Conservation (phyloP, 768 basidiomycete genomes). For the Chalciporus chontae region DNA sequence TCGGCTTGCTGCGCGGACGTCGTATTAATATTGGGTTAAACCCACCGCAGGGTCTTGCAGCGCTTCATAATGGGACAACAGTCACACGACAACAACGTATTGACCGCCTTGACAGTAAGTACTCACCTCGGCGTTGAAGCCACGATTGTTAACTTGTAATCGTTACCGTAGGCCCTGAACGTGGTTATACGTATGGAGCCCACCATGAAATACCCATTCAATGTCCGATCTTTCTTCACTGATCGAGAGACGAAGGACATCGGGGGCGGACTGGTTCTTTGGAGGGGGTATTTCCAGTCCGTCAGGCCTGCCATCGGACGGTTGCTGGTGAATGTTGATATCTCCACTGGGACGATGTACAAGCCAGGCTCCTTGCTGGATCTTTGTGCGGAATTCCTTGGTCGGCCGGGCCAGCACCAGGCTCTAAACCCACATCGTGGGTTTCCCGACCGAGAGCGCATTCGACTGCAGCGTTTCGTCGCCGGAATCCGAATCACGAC, state of each 20-base stretch:
- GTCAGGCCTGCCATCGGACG: constrained; percentile 62
- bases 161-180: constrained; percentile 54
- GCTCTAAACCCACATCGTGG: constrained; percentile 37
- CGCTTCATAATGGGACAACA: constrained; percentile 65
- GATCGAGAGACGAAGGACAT: constrained; percentile 49
- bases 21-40: constrained; percentile 2
- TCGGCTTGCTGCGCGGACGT: constrained; percentile 19
- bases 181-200: constrained; percentile 77
- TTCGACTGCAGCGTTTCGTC: constrained; percentile 54
- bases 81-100: constrained; percentile 62
- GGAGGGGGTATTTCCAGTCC: constrained; percentile 82
- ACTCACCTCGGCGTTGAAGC: background rate
- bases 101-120: constrained; percentile 63
- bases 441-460: constrained; percentile 50
- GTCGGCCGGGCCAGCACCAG: constrained; percentile 26
- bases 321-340: constrained; percentile 74
- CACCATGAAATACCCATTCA: constrained; percentile 62
- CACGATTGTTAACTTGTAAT: background rate
- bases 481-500: constrained; percentile 50
- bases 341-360: constrained; percentile 75
- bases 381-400: constrained; percentile 57
- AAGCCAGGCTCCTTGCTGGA: constrained; percentile 56
- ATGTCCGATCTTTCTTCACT: constrained; percentile 73
- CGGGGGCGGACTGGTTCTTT: constrained; percentile 62
- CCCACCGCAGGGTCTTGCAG: constrained; percentile 48